Evolutionary conservation across 2,329 filamentous ascomycete genomes (phyloP).

Genomic region (Fusarium xylarioides): DNA sequence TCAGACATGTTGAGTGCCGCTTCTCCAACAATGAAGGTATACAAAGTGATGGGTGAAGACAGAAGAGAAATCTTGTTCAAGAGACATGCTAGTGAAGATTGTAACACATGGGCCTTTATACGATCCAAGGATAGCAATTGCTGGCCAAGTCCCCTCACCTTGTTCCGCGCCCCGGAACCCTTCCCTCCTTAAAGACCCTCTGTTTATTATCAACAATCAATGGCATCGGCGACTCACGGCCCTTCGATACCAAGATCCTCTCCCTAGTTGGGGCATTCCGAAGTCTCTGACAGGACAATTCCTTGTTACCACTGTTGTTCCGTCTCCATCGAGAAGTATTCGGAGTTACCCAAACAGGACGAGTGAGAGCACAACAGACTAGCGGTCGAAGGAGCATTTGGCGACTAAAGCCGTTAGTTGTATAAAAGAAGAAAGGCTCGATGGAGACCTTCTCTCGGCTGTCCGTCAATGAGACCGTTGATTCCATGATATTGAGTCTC

Average conservation of each 20-base stretch:
- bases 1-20: conserved; percentile 26
- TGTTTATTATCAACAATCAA: not conserved
- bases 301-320: conserved; percentile 1
- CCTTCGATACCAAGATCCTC: not conserved
- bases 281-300: not conserved
- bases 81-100: not conserved
- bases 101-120: conserved; percentile 15
- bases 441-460: conserved; percentile 21
- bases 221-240: not conserved
- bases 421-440: conserved; percentile 10
- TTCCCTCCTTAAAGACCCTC: not conserved
- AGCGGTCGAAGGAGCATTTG: conserved; percentile 21
- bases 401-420: conserved; percentile 13
- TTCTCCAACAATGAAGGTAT: not conserved
- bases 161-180: conserved; percentile 6
- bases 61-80: not conserved
- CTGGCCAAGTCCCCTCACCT: not conserved
- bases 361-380: not conserved
- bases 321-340: conserved; percentile 32
- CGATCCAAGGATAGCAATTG: not conserved
- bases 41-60: not conserved
- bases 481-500: not conserved
- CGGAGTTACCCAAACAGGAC: conserved; percentile 18
- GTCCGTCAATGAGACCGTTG: conserved; percentile 1
- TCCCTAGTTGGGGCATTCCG: conserved; percentile 6